Base-by-base conservation (phyloP, 148 eudicot species). In the Silene latifolia region DNA sequence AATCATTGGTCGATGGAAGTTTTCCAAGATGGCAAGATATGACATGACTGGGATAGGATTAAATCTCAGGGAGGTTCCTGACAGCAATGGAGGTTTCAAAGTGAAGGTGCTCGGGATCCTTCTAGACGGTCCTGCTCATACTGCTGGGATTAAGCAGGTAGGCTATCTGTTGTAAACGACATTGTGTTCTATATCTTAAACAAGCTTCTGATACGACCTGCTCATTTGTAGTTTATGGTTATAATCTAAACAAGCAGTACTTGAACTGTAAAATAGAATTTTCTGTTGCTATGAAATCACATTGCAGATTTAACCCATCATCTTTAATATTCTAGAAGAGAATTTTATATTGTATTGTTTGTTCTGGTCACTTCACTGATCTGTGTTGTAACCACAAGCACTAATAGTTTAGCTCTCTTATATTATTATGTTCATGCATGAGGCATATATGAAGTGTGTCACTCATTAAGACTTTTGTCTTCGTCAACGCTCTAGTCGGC, bases 11-110 rank as follows among this genome's bases (percentile, higher is more conserved):
- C 76, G 29, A 63, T 78, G 72, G 74, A 87, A 94, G 98, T 90
- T 94, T 86, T 91, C 97, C 80, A 94, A 90, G 93, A 94, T 94
- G 98, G 95, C 97, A 42, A 87, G 91, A 79, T 94, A 94, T 84
- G 98, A 94, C 81, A 90, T 94, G 88, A 90, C 97, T 77, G 98
- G 98, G 75, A 94, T 94, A 72, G 98, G 98, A 69, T 78, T 94
- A 73, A 94, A 94, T 85, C 81, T 94, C n/a, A 87, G 92, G 88
- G 96, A 94, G 85, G 73, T 94, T 70, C 92, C 93, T 27, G 87
- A 89, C 77, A 88, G 79, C 72, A 75, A 80, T 84, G 98, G 98
- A 77, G 80, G 74, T 62, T 76, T 83, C 57, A 94, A 90, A 82
- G 74, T 94, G 74, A 91, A 92, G 85, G 92, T 94, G 64, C 84